phyloP scores from a whole-genome alignment of 2,329 filamentous ascomycete genomes.

The Aureobasidium sp. region DNA sequence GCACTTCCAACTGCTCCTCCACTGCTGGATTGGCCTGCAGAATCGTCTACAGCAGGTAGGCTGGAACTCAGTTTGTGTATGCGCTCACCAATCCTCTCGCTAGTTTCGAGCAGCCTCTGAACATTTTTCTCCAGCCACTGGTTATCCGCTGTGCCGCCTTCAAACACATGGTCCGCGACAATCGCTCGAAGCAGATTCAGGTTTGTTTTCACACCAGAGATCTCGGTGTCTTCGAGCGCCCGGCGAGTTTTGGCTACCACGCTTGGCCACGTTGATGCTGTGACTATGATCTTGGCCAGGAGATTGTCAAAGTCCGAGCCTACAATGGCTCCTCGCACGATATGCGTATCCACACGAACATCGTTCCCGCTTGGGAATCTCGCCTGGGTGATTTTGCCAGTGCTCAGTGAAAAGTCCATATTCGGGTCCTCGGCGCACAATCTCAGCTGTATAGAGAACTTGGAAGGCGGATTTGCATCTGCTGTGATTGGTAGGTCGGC shows the following conservation, averaged over 20 bases:
- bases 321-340: conserved; percentile 39
- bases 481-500: background rate
- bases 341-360: conserved; percentile 47
- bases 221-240: conserved; percentile 46
- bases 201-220: conserved; percentile 52
- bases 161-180: conserved; percentile 42
- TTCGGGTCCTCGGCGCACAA: conserved; percentile 49
- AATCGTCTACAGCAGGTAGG: background rate
- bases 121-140: conserved; percentile 50
- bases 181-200: conserved; percentile 47
- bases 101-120: conserved; percentile 26
- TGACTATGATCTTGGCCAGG: conserved; percentile 51
- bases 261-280: conserved; percentile 44
- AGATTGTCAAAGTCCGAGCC: conserved; percentile 51
- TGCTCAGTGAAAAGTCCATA: conserved; percentile 47
- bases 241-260: conserved; percentile 45
- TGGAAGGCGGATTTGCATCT: conserved; percentile 25
- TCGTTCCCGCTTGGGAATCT: conserved; percentile 50
- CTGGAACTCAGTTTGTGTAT: background rate
- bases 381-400: conserved; percentile 50
- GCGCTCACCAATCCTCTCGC: background rate
- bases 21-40: background rate
- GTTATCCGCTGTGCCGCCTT: conserved; percentile 41
- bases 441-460: conserved; percentile 47
- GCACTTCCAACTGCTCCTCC: background rate